A percentile compares a stretch with the other conserved stretches of the same genome.
phyloP scores from a whole-genome alignment of 208 protist species.

The Wallacemonas sp. region DNA sequence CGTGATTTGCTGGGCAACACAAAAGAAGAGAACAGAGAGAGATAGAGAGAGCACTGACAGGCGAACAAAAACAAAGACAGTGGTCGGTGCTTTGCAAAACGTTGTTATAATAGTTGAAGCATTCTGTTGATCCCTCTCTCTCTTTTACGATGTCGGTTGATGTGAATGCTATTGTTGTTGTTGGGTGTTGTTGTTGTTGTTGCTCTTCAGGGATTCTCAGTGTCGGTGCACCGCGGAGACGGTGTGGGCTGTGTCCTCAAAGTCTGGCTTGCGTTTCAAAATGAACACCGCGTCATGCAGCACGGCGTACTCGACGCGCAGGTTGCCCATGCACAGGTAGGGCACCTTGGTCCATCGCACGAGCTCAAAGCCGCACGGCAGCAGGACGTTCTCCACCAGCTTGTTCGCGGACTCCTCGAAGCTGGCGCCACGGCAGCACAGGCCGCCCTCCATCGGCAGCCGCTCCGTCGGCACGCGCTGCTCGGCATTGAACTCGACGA shows the following conservation, averaged over 20 bases:
- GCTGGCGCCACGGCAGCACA: slow-evolving; percentile 74
- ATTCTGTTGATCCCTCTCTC: no score
- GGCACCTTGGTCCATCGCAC: slow-evolving; percentile 81
- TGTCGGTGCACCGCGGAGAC: background rate
- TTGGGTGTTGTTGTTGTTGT: background rate
- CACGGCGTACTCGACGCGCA: slow-evolving; percentile 67
- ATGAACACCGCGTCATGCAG: slow-evolving; percentile 84
- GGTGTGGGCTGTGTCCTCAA: slow-evolving; percentile 10
- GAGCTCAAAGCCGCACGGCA: slow-evolving; percentile 75
- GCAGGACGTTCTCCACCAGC: slow-evolving; percentile 78
- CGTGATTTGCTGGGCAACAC: background rate
- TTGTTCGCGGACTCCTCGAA: slow-evolving; percentile 62
- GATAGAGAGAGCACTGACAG: no score
- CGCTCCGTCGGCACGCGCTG: slow-evolving; percentile 62
- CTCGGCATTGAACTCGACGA: slow-evolving; percentile 65
- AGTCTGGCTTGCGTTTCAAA: slow-evolving; percentile 27
- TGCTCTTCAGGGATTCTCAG: background rate
- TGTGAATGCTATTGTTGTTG: background rate
- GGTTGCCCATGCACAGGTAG: slow-evolving; percentile 84
- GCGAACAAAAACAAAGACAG: no score
- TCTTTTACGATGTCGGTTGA: no score
- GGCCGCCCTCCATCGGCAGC: slow-evolving; percentile 78
- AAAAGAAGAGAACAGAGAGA: slow-evolving; percentile 15
- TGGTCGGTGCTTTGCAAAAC: no score
- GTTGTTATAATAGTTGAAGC: no score